Conservation (phyloP, 2,329 filamentous ascomycete genomes). For the Achaetomium macrosporum region DNA sequence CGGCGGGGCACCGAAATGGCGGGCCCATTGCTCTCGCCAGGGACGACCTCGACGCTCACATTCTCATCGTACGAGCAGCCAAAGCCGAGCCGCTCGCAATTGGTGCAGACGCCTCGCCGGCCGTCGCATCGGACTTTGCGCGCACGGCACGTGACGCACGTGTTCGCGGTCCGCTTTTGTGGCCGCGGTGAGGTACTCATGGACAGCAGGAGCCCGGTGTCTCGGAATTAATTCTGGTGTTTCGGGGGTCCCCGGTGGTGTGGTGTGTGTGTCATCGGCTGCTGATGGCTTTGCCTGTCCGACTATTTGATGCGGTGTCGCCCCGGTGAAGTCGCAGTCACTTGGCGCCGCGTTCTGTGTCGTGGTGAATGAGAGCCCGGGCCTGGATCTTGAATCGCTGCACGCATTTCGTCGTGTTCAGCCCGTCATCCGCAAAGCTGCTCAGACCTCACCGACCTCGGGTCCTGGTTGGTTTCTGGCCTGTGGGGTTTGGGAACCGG, state of each 20-base stretch:
- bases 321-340: background rate
- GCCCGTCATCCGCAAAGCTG: background rate
- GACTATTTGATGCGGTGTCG: background rate
- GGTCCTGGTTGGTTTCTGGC: background rate
- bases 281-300: too few relatives aligned
- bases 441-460: background rate
- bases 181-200: conserved; percentile 24
- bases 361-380: conserved; percentile 7
- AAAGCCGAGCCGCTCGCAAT: conserved; percentile 54
- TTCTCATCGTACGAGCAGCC: conserved; percentile 51
- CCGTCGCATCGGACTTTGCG: conserved; percentile 56
- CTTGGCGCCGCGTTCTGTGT: background rate
- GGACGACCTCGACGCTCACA: conserved; percentile 23
- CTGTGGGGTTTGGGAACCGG: background rate
- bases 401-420: conserved; percentile 12
- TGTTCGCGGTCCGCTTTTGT: conserved; percentile 28
- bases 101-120: conserved; percentile 47
- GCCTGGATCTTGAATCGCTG: conserved; percentile 3
- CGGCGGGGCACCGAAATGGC: conserved; percentile 38
- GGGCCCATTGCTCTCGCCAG: conserved; percentile 11
- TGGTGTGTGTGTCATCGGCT: background rate
- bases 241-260: background rate
- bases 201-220: background rate
- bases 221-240: background rate
- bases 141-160: conserved; percentile 49